Conservation (phyloP, 768 basidiomycete genomes). For the Ephemerocybe angulata region DNA sequence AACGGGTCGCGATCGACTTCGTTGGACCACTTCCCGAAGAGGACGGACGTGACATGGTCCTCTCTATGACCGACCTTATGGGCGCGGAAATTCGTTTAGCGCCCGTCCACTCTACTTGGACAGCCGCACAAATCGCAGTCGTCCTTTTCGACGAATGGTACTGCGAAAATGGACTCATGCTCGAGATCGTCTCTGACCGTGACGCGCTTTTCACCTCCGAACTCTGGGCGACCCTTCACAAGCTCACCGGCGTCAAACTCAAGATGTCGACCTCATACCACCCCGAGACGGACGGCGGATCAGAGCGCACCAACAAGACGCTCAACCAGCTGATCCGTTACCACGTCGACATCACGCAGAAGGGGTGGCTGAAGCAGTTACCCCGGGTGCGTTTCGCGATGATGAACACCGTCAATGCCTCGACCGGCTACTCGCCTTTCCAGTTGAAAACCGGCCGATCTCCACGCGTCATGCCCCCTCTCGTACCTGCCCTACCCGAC, state of each 20-base stretch:
- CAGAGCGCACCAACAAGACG: conserved; percentile 33
- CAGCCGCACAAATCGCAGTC: conserved; percentile 3
- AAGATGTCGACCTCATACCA: no score
- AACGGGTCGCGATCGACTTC: conserved; percentile 7
- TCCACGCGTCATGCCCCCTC: conserved; percentile 24
- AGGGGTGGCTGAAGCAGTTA: conserved; percentile 26
- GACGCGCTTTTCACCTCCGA: conserved; percentile 20
- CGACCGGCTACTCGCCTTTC: conserved; percentile 32
- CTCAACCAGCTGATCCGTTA: conserved; percentile 26
- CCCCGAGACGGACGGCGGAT: conserved; percentile 36
- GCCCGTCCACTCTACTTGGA: not conserved
- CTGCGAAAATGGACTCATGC: conserved; percentile 30
- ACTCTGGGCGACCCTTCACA: conserved; percentile 31
- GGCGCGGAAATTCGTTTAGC: conserved; percentile 12
- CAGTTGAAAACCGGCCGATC: conserved; percentile 22
- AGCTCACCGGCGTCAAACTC: conserved; percentile 26
- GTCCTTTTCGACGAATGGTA: conserved; percentile 24
- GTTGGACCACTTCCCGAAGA: conserved; percentile 8
- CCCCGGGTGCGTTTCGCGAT: conserved; percentile 27
- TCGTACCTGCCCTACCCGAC: conserved; percentile 16
- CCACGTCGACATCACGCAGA: conserved; percentile 28
- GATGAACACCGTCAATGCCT: conserved; percentile 31
- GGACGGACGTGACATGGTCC: not conserved
- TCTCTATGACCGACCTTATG: conserved; percentile 7
- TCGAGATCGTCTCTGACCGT: conserved; percentile 28